A percentile compares a stretch with the other conserved stretches of the same genome.
phyloP scores from a whole-genome alignment of 257 asterid genomes.

The Solanum etuberosum region DNA sequence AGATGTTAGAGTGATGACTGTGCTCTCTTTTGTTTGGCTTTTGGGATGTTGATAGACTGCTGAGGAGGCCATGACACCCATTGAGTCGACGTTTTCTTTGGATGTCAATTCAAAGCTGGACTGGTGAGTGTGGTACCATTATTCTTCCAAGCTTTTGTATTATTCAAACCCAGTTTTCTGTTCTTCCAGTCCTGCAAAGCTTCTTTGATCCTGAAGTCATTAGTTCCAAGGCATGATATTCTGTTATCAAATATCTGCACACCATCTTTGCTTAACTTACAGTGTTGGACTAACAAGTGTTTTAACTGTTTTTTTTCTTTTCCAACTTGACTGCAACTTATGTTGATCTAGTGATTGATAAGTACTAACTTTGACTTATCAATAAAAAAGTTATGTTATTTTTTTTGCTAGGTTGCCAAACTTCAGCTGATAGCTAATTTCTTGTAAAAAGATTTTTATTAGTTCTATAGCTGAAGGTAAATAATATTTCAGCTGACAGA shows the following conservation, averaged over 20 bases:
- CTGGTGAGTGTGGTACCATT: constrained; percentile 42
- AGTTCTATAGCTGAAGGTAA: background rate
- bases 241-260: background rate
- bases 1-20: background rate
- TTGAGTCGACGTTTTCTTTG: constrained; percentile 92
- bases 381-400: background rate
- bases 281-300: background rate
- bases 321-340: background rate
- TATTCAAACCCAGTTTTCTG: too few relatives aligned
- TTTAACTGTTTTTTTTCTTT: background rate
- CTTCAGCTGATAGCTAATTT: background rate
- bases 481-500: background rate
- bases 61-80: constrained; percentile 98
- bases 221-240: background rate
- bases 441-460: background rate
- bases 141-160: background rate
- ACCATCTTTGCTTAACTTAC: background rate
- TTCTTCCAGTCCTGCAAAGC: background rate
- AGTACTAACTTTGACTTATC: background rate
- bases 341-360: background rate
- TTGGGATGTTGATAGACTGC: constrained; percentile 59
- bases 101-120: constrained; percentile 91
- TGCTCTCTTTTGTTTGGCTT: background rate
- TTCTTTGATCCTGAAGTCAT: background rate
- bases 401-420: background rate